Evolutionary conservation across 352 stramenopile genomes (phyloP).

Genomic region (Plasmopara halstedii): DNA sequence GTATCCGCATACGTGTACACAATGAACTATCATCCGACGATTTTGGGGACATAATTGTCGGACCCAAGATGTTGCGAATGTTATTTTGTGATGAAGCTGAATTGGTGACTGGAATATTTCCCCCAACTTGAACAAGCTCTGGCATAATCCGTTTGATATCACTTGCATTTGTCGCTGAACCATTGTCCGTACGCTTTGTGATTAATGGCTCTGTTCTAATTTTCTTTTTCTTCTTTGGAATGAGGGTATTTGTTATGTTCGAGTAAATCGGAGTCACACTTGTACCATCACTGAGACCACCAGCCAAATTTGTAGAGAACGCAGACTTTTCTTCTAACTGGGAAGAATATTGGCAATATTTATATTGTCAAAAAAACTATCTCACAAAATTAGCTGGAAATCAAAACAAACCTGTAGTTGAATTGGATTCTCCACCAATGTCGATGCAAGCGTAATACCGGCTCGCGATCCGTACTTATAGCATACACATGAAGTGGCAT

Average conservation of each 20-base stretch:
- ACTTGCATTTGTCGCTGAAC: conserved; percentile 27
- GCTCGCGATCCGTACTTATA: conserved; percentile 73
- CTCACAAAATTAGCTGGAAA: conserved; percentile 2
- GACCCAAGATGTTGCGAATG: conserved; percentile 69
- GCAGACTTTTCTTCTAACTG: conserved; percentile 62
- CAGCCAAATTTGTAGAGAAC: conserved; percentile 11
- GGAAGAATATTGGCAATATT: conserved; percentile 1
- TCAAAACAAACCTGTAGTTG: conserved; percentile 51
- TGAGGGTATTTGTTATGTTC: conserved; percentile 38
- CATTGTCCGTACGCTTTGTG: conserved; percentile 4
- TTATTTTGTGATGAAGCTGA: conserved; percentile 66
- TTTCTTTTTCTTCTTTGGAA: conserved; percentile 60
- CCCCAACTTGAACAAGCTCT: conserved; percentile 31
- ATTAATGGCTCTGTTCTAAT: conserved; percentile 1
- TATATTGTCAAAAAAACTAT: background rate
- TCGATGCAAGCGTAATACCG: conserved; percentile 72
- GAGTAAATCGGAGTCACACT: background rate
- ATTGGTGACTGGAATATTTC: conserved; percentile 21
- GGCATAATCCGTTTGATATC: conserved; percentile 66
- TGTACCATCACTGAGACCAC: conserved; percentile 4
- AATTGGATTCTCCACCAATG: conserved; percentile 71
- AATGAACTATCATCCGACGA: conserved; percentile 45
- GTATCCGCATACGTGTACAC: conserved; percentile 43
- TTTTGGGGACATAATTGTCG: conserved; percentile 40
- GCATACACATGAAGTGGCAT: background rate